Percentiles rank a stretch among this genome's conserved stretches.
Evolutionary conservation across 768 basidiomycete species (phyloP).

Genomic region (Tremella mesenterica): DNA sequence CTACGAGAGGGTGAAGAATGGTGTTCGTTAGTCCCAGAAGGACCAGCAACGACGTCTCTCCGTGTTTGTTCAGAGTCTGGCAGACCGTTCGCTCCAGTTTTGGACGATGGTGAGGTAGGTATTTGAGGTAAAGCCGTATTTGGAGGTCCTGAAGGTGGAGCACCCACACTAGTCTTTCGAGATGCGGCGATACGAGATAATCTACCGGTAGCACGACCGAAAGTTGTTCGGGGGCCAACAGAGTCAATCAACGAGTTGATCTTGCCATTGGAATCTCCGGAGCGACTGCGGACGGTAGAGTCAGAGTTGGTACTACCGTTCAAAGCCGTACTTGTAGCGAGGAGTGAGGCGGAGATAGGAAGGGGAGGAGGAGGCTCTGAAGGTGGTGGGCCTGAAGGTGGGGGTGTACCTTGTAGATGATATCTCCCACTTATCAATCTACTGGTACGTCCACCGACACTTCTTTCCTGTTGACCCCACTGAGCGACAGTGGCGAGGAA

Average conservation of each 20-base stretch:
- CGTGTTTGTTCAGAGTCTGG: too few species aligned
- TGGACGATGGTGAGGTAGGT: slow-evolving; percentile 3
- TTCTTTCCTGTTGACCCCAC: slow-evolving; percentile 4
- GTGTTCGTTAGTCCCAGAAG: too few species aligned
- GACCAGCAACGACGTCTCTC: too few species aligned
- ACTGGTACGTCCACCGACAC: slow-evolving; percentile 4
- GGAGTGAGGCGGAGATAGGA: neutral
- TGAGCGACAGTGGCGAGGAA: slow-evolving; percentile 9
- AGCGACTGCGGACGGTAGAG: neutral
- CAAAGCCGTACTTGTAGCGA: slow-evolving; percentile 2
- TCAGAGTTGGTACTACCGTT: neutral
- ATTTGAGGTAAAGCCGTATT: neutral
- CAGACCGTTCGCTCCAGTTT: too few species aligned
- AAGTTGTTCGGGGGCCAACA: neutral
- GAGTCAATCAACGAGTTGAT: neutral
- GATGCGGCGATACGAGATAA: neutral
- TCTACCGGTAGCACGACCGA: neutral
- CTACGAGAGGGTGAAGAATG: neutral
- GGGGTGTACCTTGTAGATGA: slow-evolving; percentile 14
- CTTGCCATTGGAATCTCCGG: neutral
- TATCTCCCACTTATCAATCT: slow-evolving; percentile 12
- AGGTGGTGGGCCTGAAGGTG: slow-evolving; percentile 33
- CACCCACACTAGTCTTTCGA: too few species aligned
- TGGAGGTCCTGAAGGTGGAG: too few species aligned
- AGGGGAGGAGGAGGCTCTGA: slow-evolving; percentile 6